These are phyloP conservation scores for Euphorbia lathyris DNA, from an alignment of 345 rosid genomes.

Conservation along the genomic window DNA sequence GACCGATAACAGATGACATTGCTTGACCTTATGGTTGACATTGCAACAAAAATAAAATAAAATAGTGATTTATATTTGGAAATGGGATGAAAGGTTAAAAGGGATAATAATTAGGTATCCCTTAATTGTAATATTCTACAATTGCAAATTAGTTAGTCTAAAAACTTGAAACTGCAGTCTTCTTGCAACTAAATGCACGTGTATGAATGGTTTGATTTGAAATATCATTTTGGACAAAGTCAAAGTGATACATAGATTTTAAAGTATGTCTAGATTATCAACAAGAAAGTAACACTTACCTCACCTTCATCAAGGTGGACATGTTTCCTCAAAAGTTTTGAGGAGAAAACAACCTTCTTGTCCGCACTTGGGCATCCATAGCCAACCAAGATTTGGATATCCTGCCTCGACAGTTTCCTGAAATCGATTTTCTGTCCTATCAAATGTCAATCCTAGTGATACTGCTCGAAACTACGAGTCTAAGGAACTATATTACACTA, in stretches of 20 bases:
- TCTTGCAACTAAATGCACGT: not conserved
- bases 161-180: not conserved
- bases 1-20: too few species aligned
- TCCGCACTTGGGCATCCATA: constrained; percentile 90
- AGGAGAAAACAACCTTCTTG: constrained; percentile 83
- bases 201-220: not conserved
- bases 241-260: not conserved
- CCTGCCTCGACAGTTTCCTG: constrained; percentile 85
- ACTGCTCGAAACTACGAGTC: not conserved
- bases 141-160: not conserved
- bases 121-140: constrained; percentile 9
- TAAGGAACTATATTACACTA: not conserved
- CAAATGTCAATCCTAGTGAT: constrained; percentile 20
- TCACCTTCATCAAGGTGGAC: constrained; percentile 98
- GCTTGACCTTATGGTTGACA: not conserved
- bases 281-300: constrained; percentile 47
- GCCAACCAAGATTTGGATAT: constrained; percentile 80
- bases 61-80: not conserved
- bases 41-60: not conserved
- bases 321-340: constrained; percentile 81
- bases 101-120: not conserved
- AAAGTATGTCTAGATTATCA: not conserved
- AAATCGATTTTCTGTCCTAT: constrained; percentile 36
- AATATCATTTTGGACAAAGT: not conserved
- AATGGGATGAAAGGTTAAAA: not conserved